A percentile compares a stretch with the other conserved stretches of the same genome.
Evolutionary conservation across 352 stramenopile species (phyloP).

Genomic region (Phytopythium ostracodes): DNA sequence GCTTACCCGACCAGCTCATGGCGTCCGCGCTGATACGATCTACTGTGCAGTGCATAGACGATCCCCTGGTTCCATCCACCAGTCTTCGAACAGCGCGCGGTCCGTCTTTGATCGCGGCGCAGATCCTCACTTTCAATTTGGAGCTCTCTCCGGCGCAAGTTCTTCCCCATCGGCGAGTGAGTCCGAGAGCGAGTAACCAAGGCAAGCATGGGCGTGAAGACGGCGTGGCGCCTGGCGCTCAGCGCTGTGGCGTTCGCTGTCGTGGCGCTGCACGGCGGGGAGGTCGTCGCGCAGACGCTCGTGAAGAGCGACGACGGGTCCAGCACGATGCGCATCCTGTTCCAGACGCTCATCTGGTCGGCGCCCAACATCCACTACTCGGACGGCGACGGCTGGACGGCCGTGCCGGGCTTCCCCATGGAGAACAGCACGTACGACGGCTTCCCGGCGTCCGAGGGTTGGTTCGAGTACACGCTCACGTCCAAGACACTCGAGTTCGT

Average conservation of each 20-base stretch:
- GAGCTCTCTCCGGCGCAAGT: not conserved
- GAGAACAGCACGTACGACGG: slow-evolving; percentile 16
- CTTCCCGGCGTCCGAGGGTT: slow-evolving; percentile 24
- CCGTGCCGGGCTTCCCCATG: slow-evolving; percentile 30
- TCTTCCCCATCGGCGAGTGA: not conserved
- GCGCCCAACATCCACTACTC: slow-evolving; percentile 29
- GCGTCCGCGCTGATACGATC: not conserved
- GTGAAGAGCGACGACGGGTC: slow-evolving; percentile 15
- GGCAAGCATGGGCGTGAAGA: not conserved
- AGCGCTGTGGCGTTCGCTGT: not conserved
- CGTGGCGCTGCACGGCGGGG: not conserved
- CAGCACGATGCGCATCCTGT: slow-evolving; percentile 16
- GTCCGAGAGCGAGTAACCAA: not conserved
- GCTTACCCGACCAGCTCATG: not conserved
- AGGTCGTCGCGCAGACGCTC: slow-evolving; percentile 11
- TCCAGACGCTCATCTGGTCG: slow-evolving; percentile 19
- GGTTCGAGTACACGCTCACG: slow-evolving; percentile 35
- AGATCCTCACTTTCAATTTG: not conserved
- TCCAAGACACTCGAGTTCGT: slow-evolving; percentile 35
- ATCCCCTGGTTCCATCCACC: not conserved
- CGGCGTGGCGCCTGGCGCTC: slow-evolving; percentile 4
- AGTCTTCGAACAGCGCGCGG: not conserved
- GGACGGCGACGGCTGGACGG: slow-evolving; percentile 29
- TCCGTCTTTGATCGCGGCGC: not conserved
- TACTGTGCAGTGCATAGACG: not conserved